Conservation (phyloP, 768 basidiomycete genomes). For the Amanita molliuscula region DNA sequence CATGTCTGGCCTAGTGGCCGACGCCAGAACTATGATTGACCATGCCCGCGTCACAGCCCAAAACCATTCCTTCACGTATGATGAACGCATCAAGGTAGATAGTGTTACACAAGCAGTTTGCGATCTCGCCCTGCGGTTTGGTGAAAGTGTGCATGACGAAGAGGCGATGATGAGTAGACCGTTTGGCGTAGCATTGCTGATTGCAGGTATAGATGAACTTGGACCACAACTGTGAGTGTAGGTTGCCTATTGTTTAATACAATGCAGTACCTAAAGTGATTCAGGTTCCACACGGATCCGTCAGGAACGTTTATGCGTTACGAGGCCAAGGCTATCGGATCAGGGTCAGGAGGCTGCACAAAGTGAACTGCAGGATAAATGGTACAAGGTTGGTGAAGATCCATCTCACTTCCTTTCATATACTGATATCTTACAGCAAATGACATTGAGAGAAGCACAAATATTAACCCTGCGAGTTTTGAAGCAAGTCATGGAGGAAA, state of each 20-base stretch:
- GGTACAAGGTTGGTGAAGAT: conserved; percentile 63
- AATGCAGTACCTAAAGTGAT: neutral
- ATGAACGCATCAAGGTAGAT: conserved; percentile 95
- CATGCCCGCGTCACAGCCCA: conserved; percentile 95
- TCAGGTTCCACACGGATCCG: conserved; percentile 94
- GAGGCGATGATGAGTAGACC: conserved; percentile 99
- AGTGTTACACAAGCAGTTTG: conserved; percentile 97
- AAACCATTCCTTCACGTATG: conserved; percentile 94
- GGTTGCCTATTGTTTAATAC: neutral
- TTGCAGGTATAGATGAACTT: conserved; percentile 94
- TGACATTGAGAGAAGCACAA: conserved; percentile 85
- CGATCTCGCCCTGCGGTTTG: conserved; percentile 92
- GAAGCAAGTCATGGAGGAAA: conserved; percentile 99
- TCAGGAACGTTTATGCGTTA: conserved; percentile 96
- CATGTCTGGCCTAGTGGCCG: conserved; percentile 95
- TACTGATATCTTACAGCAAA: conserved; percentile 47
- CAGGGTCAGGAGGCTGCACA: conserved; percentile 97
- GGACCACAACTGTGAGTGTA: conserved; percentile 88
- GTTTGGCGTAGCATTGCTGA: conserved; percentile 94
- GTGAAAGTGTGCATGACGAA: conserved; percentile 98
- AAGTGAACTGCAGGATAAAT: conserved; percentile 93
- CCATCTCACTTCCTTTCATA: neutral
- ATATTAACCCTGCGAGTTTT: conserved; percentile 77
- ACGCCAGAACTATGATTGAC: conserved; percentile 99
- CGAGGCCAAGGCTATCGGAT: conserved; percentile 97